Evolutionary conservation across 257 asterid species (phyloP), one percentile per base, ranked within the genome.

Genomic region (Ilex asprella): DNA sequence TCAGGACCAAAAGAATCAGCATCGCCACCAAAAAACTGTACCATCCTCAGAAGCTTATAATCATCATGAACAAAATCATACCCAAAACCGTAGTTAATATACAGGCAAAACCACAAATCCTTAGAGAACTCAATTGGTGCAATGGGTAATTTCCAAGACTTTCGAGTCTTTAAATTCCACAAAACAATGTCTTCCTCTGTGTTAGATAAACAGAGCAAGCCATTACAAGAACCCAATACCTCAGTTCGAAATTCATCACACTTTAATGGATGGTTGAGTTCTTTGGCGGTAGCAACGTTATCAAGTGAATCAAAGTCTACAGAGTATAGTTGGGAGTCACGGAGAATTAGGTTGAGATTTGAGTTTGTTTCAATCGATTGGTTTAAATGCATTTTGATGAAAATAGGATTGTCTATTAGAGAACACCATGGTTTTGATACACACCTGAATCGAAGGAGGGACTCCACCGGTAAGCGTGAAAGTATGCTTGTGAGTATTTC

Each of bases 351-450:
- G 16, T 41, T 58, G 16, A 35, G 39, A 58, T 31, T 31, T 27
- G 46, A 58, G 30, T 41, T 58, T 6, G 44, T 58, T 58, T 58
- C 46, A 10, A 21, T 21, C 27, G 61, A 32, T 35, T 16, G 61
- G 31, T 31, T 58, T 41, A 58, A 11, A 35, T 58, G 61, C 30
- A 58, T 11, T 58, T 58, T 58, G 15, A 58, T 32, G 49, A 58
- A 58, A 58, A 12, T 16, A 14, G 31, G n/a, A 16, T 16, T 58
- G 46, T 58, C 61, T 13, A 58, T 58, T 35, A 58, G n/a, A 58
- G 61, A 58, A 41, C 61, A 32, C 61, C 61, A 58, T 58, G 61
- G 47, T 41, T 58, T 35, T 41, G 61, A 32, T 30, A 58, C 61
- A 41, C 61, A 31, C 61, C 61, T 58, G 13, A 58, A 32, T 30